phyloP scores from a whole-genome alignment of 129 eudicot genomes.

The Ambrosia artemisiifolia region DNA sequence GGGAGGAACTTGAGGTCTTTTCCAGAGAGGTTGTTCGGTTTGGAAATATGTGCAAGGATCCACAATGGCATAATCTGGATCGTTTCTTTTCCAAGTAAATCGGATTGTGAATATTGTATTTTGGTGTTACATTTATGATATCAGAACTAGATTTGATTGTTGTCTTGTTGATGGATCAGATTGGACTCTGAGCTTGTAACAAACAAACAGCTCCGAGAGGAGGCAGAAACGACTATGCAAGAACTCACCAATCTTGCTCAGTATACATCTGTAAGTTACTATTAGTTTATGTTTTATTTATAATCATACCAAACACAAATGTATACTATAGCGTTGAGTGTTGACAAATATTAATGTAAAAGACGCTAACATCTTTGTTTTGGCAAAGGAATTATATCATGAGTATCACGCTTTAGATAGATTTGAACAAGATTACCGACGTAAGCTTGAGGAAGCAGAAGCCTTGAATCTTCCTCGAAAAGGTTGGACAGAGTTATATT shows the following conservation, averaged over 20 bases:
- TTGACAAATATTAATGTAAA: constrained; percentile 4
- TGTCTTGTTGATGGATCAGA: constrained; percentile 47
- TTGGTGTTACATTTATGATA: background rate
- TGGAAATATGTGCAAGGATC: constrained; percentile 89
- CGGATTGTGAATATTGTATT: constrained; percentile 7
- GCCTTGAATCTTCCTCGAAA: constrained; percentile 81
- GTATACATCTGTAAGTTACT: constrained; percentile 77
- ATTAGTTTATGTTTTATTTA: background rate
- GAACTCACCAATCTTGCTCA: constrained; percentile 77
- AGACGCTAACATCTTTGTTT: constrained; percentile 19
- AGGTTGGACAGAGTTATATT: constrained; percentile 48
- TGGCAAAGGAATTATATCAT: constrained; percentile 83
- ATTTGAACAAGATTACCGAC: constrained; percentile 85
- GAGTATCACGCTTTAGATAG: constrained; percentile 82
- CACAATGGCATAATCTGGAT: constrained; percentile 90
- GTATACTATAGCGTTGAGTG: background rate
- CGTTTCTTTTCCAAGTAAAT: constrained; percentile 75
- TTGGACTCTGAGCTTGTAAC: constrained; percentile 55
- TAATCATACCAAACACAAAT: background rate
- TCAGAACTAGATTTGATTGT: constrained; percentile 15
- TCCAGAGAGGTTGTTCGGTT: constrained; percentile 90
- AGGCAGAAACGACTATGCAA: constrained; percentile 72
- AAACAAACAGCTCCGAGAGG: constrained; percentile 55
- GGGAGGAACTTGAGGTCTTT: constrained; percentile 84
- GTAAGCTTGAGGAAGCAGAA: constrained; percentile 78